Evolutionary conservation across 805 yeast species (phyloP), one percentile per base, ranked within the genome.

Genomic region (Hanseniaspora lindneri): DNA sequence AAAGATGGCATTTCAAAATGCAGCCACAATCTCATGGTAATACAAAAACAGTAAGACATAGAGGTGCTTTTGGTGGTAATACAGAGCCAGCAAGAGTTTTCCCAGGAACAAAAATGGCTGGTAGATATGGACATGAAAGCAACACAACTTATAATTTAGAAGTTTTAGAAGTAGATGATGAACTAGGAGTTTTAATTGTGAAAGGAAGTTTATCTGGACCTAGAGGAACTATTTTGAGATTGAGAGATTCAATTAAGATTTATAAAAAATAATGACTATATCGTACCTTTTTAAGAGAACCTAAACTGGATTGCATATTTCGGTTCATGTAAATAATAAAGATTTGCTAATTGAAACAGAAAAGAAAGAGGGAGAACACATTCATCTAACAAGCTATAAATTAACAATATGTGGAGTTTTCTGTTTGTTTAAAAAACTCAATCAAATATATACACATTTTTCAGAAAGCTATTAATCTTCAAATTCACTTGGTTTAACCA

Each of bases 91-190:
- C 95, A 60, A 83, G 98, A 70, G 85, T 87, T 47, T 70, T 87
- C 53, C 97, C 96, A 14, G 97, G 96, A 21, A 88, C 85, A 69
- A 89, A 87, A 67, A 89, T 92, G 98, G 94, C 97, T 32, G 98
- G 98, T 55, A 83, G 84, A 65, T 81, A 88, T 92, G 98, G 98
- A 55, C 80, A 76, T 53, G 72, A 75, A 49, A 71, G 70, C 56
- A 74, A 76, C 53, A 89, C 97, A 3, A 75, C 78, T 23, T 83
- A 79, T 62, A 88, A 86, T 63, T 71, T 79, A 23, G 73, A 79
- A 60, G 80, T 92, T 20, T 69, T 92, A 59, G 83, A 82, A 60
- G 80, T 80, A 10, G 88, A 84, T 62, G 86, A 80, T 40, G 87
- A 75, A 46, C 77, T 79, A 50, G 95, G 95, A 10, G 79, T 85